phyloP scores from a whole-genome alignment of 441 rosid species.

The Geranium incanum region DNA sequence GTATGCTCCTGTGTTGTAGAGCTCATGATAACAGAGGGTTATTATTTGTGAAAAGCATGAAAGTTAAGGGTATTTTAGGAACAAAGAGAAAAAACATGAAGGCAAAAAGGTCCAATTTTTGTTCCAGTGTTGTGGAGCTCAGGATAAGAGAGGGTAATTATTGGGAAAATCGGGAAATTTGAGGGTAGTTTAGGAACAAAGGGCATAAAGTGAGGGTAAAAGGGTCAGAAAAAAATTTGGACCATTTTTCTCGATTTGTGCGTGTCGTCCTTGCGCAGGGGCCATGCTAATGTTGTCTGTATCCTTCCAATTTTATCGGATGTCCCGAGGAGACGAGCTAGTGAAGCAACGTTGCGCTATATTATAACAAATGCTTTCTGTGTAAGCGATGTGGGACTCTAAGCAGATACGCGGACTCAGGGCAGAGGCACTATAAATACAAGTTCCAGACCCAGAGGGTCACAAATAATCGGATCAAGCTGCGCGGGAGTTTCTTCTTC shows the following conservation, averaged over 20 bases:
- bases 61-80: background rate
- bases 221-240: slow-evolving; percentile 23
- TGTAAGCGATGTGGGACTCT: background rate
- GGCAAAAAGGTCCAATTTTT: too few relatives aligned
- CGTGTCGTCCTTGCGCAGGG: slow-evolving; percentile 23
- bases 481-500: background rate
- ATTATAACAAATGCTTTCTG: background rate
- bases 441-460: background rate
- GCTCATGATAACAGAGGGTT: background rate
- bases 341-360: background rate
- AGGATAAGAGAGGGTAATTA: background rate
- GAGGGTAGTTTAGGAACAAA: background rate
- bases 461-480: background rate
- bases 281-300: slow-evolving; percentile 24
- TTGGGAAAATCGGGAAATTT: background rate
- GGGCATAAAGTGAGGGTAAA: background rate
- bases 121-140: background rate
- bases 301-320: slow-evolving; percentile 24
- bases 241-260: slow-evolving; percentile 41
- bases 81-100: background rate
- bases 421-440: background rate
- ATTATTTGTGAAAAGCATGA: too few relatives aligned
- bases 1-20: background rate
- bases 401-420: too few relatives aligned
- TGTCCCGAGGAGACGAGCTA: background rate